These are phyloP conservation scores for Moelleriella libera DNA, from an alignment of 2,329 filamentous ascomycete genomes.

Conservation along the genomic window DNA sequence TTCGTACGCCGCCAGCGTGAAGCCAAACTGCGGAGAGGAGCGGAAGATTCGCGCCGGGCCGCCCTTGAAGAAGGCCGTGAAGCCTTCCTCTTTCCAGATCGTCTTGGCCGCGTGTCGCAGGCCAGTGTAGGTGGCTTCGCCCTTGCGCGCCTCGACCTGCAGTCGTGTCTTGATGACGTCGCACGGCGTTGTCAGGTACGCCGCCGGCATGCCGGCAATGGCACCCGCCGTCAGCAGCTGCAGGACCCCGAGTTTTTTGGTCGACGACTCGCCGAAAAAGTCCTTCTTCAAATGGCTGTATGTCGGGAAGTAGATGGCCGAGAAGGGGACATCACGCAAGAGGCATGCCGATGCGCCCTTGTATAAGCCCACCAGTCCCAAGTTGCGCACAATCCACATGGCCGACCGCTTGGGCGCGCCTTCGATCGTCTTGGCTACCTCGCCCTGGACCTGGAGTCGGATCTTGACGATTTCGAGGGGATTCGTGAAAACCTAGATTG, in stretches of 20 bases:
- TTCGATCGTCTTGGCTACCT: slow-evolving; percentile 78
- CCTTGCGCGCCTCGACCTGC: slow-evolving; percentile 94
- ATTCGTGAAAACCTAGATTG: slow-evolving; percentile 74
- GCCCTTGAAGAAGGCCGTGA: slow-evolving; percentile 96
- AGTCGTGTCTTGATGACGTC: slow-evolving; percentile 99
- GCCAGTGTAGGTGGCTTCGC: slow-evolving; percentile 75
- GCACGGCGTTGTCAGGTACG: slow-evolving; percentile 91
- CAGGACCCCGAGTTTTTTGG: slow-evolving; percentile 76
- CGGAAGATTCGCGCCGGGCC: slow-evolving; percentile 89
- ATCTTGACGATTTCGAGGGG: slow-evolving; percentile 99
- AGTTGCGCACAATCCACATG: slow-evolving; percentile 93
- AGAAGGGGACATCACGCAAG: slow-evolving; percentile 93
- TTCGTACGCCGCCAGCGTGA: slow-evolving; percentile 92
- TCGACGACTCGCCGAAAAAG: slow-evolving; percentile 77
- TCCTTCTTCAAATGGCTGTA: slow-evolving; percentile 93
- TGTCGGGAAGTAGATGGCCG: slow-evolving; percentile 95
- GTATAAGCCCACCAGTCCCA: slow-evolving; percentile 89
- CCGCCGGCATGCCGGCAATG: slow-evolving; percentile 82
- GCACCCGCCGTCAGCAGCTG: slow-evolving; percentile 91
- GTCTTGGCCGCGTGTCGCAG: slow-evolving; percentile 75
- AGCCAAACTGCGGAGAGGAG: slow-evolving; percentile 94
- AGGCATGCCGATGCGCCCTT: slow-evolving; percentile 93
- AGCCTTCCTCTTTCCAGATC: slow-evolving; percentile 81
- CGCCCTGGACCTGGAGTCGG: slow-evolving; percentile 90
- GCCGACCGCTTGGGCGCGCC: slow-evolving; percentile 77